Evolutionary conservation across 2,329 filamentous ascomycete species (phyloP), one percentile per base, ranked within the genome.

Genomic region (Penicillium sp.): DNA sequence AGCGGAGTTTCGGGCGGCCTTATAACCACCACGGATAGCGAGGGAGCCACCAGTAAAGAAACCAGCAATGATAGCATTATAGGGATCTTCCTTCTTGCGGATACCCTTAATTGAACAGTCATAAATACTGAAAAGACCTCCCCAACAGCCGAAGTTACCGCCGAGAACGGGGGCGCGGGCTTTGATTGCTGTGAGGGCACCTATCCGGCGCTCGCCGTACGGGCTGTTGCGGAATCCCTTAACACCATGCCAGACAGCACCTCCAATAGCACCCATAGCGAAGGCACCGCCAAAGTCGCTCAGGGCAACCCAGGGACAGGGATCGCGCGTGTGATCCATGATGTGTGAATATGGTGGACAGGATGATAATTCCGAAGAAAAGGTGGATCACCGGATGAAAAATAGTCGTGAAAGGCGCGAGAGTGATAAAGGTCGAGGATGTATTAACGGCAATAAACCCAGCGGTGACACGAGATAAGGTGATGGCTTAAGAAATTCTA

Each of bases 271-370:
- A 63, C 91, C 91, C 91, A 96, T 97, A 68, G 82, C 84, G 66
- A 97, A 97, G 52, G 91, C 93, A 74, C 93, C 93, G 57, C 93
- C 93, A 69, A 97, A 97, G 75, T 98, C 93, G 74, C 90, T 96
- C 60, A 98, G 80, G 59, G 93, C 87, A 66, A 97, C 90, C 84
- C 86, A 97, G 49, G 93, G 93, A 75, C 93, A 97, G 55, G 93
- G 93, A 74, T 97, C 93, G 76, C 93, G 82, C 57, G 87, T 87
- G 78, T 97, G 93, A 82, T 98, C 93, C 86, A 95, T 93, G 32
- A 29, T 29, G 39, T 41, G 39, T 29, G 39, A 41, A 41, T 41
- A 26, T 15, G 26, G 26, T 21, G 17, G 26, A 41, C 19, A 26
- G 39, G 26, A 8, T 17, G 17, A 21, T 3, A 29, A 12, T 15